Evolutionary conservation across 2,329 filamentous ascomycete genomes (phyloP).

Genomic region (Sclerotinia borealis): DNA sequence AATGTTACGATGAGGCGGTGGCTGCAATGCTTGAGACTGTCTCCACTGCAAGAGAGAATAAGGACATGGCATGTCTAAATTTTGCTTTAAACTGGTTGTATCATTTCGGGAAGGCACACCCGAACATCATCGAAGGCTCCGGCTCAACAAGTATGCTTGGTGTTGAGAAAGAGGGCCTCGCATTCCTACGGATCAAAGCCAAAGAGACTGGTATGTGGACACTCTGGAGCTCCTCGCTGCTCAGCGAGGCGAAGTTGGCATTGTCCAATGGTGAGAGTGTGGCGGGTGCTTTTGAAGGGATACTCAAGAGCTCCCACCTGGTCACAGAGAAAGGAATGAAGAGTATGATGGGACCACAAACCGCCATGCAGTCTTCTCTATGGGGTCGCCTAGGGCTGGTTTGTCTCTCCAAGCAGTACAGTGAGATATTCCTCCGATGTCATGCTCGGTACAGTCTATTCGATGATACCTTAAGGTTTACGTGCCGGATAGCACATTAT

Average conservation of each 20-base stretch:
- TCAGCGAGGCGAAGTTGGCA: slow-evolving; percentile 78
- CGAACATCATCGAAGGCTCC: slow-evolving; percentile 63
- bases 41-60: slow-evolving; percentile 86
- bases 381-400: slow-evolving; percentile 68
- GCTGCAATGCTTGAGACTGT: slow-evolving; percentile 93
- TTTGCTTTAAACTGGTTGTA: slow-evolving; percentile 95
- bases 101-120: slow-evolving; percentile 84
- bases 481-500: slow-evolving; percentile 63
- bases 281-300: slow-evolving; percentile 62
- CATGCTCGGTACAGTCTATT: slow-evolving; percentile 59
- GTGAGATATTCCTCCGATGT: slow-evolving; percentile 70
- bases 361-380: slow-evolving; percentile 65
- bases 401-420: slow-evolving; percentile 51
- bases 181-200: slow-evolving; percentile 78
- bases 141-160: slow-evolving; percentile 69
- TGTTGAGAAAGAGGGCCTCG: slow-evolving; percentile 72
- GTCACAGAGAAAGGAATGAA: slow-evolving; percentile 71
- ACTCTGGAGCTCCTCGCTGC: slow-evolving; percentile 72
- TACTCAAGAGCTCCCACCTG: slow-evolving; percentile 77
- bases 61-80: slow-evolving; percentile 87
- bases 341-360: slow-evolving; percentile 65
- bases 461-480: slow-evolving; percentile 73
- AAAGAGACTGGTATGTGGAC: slow-evolving; percentile 83
- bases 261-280: slow-evolving; percentile 65
- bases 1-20: slow-evolving; percentile 83